phyloP scores from a whole-genome alignment of 2,329 filamentous ascomycete species.

The Myriosclerotinia duriaeana region DNA sequence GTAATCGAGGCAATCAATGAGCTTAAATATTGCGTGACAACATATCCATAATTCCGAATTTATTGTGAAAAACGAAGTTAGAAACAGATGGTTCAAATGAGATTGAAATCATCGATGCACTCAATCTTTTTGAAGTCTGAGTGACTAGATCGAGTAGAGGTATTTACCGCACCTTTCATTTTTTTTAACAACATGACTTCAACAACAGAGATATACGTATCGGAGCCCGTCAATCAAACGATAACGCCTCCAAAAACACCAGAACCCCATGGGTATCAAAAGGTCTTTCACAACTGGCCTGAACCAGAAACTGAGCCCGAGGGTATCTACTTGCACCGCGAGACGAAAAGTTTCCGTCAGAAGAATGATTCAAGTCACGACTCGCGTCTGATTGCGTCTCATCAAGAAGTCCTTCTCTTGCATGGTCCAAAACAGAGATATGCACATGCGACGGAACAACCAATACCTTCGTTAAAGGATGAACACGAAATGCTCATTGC shows the following conservation, averaged over 20 bases:
- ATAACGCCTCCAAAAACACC: constrained; percentile 34
- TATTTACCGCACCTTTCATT: background rate
- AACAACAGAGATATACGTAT: constrained; percentile 27
- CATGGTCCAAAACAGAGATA: constrained; percentile 53
- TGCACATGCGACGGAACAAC: constrained; percentile 46
- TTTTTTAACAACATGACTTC: background rate
- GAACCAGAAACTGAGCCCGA: constrained; percentile 33
- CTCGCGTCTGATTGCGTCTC: constrained; percentile 24
- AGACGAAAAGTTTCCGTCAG: background rate
- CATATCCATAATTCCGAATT: constrained; percentile 14
- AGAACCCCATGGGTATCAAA: constrained; percentile 22
- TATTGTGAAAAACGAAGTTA: background rate
- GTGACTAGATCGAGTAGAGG: background rate
- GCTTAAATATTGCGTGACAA: constrained; percentile 15
- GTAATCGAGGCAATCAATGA: background rate
- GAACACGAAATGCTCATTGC: constrained; percentile 64
- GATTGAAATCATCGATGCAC: background rate
- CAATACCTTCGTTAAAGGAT: constrained; percentile 50
- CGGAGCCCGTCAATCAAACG: constrained; percentile 30
- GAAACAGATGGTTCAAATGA: constrained; percentile 6
- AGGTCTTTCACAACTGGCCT: constrained; percentile 32
- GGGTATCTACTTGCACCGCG: constrained; percentile 17
- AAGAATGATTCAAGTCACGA: background rate
- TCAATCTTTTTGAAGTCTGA: background rate
- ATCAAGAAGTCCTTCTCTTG: constrained; percentile 51